Percentiles rank a stretch among this genome's conserved stretches.
phyloP scores from a whole-genome alignment of 129 eudicot species.

The Lactuca saligna region DNA sequence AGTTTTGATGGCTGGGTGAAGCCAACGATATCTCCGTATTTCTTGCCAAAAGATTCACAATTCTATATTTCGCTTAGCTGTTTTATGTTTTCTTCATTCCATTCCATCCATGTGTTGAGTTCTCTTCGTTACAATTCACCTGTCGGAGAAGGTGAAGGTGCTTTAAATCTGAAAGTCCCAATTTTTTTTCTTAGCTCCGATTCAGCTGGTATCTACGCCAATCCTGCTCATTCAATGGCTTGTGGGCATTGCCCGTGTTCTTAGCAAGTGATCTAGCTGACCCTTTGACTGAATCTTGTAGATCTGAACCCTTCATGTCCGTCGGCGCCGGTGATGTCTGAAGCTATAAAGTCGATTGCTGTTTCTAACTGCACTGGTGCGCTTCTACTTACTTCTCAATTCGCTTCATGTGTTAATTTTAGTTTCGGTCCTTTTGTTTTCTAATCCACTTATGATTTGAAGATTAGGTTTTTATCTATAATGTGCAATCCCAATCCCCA shows the following conservation, averaged over 20 bases:
- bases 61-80: background rate
- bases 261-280: conserved; percentile 35
- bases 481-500: background rate
- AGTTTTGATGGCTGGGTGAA: conserved; percentile 40
- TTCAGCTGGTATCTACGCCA: conserved; percentile 16
- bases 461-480: conserved; percentile 14
- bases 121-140: conserved; percentile 6
- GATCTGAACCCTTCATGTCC: conserved; percentile 44
- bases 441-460: background rate
- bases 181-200: conserved; percentile 9
- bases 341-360: conserved; percentile 16
- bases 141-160: background rate
- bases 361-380: conserved; percentile 32
- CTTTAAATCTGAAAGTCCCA: conserved; percentile 20
- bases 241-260: conserved; percentile 13
- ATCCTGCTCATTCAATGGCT: conserved; percentile 25
- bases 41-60: conserved; percentile 17
- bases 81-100: conserved; percentile 17
- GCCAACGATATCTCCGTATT: conserved; percentile 36
- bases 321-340: conserved; percentile 46
- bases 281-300: conserved; percentile 21
- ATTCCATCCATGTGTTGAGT: conserved; percentile 13
- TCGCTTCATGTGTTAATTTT: conserved; percentile 2
- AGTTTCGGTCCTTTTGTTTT: background rate
- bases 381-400: conserved; percentile 10